Percentiles rank a stretch among this genome's conserved stretches.
Evolutionary conservation across 78 protist genomes (phyloP).

Genomic region (Monocercomonoides exilis): DNA sequence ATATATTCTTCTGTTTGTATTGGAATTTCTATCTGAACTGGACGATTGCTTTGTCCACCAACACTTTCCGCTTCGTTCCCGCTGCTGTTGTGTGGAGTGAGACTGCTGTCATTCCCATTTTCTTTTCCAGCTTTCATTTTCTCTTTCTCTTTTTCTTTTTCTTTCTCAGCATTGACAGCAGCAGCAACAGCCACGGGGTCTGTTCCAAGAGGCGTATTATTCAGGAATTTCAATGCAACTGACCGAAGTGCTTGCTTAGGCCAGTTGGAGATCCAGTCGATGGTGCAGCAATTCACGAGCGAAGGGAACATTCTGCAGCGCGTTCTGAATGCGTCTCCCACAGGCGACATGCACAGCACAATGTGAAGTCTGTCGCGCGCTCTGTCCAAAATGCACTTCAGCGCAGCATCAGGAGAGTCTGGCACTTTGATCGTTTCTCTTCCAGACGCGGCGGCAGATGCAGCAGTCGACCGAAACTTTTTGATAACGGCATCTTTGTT

Average conservation of each 20-base stretch:
- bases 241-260: constrained; percentile 56
- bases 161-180: no score
- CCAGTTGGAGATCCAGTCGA: constrained; percentile 63
- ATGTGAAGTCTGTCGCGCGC: constrained; percentile 43
- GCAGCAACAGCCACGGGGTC: not conserved
- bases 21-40: not conserved
- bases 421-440: not conserved
- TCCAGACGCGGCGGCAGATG: not conserved
- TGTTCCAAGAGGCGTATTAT: not conserved
- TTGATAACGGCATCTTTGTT: constrained; percentile 31
- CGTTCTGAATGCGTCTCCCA: constrained; percentile 47
- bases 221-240: constrained; percentile 38
- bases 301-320: constrained; percentile 54
- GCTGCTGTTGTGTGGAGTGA: not conserved
- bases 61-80: constrained; percentile 1
- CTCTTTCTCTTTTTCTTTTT: not conserved
- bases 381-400: constrained; percentile 23
- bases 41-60: not conserved
- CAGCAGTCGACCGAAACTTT: constrained; percentile 7
- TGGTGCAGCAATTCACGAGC: constrained; percentile 47
- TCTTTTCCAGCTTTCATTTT: not conserved
- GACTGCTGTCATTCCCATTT: not conserved
- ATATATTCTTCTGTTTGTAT: not conserved
- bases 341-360: constrained; percentile 57
- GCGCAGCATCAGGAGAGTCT: constrained; percentile 30